phyloP scores from a whole-genome alignment of 257 asterid species.

The Echium plantagineum region DNA sequence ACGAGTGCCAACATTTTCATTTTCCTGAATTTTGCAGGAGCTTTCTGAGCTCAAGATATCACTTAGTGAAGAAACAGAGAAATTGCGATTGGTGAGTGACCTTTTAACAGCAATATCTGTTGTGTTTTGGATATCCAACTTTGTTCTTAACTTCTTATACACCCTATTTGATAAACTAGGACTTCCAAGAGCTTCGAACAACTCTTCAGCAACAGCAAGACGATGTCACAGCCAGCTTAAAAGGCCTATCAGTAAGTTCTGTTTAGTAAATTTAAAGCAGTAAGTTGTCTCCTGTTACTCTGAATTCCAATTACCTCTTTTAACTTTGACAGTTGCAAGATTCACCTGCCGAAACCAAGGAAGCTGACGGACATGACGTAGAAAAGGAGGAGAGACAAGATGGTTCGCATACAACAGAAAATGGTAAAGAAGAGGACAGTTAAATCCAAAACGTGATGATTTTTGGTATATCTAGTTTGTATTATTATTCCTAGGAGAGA shows the following conservation, averaged over 20 bases:
- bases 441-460: constrained; percentile 8
- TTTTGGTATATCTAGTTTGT: neutral
- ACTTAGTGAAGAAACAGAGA: constrained; percentile 70
- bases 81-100: constrained; percentile 72
- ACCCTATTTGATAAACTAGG: constrained; percentile 29
- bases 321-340: constrained; percentile 50
- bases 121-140: neutral
- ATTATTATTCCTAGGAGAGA: no score
- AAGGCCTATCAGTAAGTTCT: constrained; percentile 50
- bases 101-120: neutral
- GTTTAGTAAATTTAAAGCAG: constrained; percentile 4
- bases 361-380: constrained; percentile 17
- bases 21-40: constrained; percentile 40
- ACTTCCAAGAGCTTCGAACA: constrained; percentile 72
- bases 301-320: constrained; percentile 11
- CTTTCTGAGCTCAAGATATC: constrained; percentile 66
- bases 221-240: constrained; percentile 67
- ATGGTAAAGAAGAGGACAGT: constrained; percentile 19
- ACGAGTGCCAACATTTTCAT: constrained; percentile 6
- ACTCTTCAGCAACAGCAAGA: constrained; percentile 97
- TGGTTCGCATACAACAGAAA: constrained; percentile 21
- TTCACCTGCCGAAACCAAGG: constrained; percentile 27
- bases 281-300: neutral
- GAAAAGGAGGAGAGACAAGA: constrained; percentile 26
- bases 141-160: neutral